A percentile compares a stretch with the other conserved stretches of the same genome.
These are phyloP conservation scores for Trichoderma guizhouense DNA, from an alignment of 2,329 filamentous ascomycete genomes.

Conservation along the genomic window DNA sequence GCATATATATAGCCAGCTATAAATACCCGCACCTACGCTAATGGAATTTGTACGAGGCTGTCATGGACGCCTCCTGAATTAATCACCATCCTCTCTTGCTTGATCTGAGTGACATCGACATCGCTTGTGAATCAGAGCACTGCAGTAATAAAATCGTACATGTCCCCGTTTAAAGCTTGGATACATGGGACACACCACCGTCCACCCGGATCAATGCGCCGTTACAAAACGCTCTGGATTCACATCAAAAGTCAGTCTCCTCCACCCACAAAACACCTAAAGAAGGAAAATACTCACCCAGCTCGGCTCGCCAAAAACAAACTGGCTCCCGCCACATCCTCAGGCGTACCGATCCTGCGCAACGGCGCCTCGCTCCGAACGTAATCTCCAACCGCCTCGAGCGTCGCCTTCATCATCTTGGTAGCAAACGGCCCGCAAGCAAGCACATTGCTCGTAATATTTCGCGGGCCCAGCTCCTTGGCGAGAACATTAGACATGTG, in stretches of 20 bases:
- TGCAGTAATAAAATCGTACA: not conserved
- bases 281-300: constrained; percentile 40
- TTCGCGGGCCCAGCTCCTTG: constrained; percentile 55
- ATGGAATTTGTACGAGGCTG: not conserved
- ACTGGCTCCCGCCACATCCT: constrained; percentile 70
- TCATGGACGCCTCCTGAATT: not conserved
- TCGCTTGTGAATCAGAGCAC: not conserved
- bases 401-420: constrained; percentile 64
- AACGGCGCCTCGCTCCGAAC: constrained; percentile 61
- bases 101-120: not conserved
- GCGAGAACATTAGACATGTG: constrained; percentile 60
- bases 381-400: constrained; percentile 51
- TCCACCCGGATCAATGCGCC: constrained; percentile 63
- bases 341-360: constrained; percentile 61
- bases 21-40: constrained; percentile 3
- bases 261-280: no score
- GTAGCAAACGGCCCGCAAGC: constrained; percentile 69
- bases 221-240: constrained; percentile 53
- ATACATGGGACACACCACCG: constrained; percentile 48
- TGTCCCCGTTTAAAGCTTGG: constrained; percentile 40
- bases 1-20: constrained; percentile 9
- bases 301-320: constrained; percentile 67
- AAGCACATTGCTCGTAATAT: constrained; percentile 64
- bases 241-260: not conserved
- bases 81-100: not conserved